Base-by-base conservation (phyloP, 2,329 filamentous ascomycete genomes). In the Knufia fluminis region DNA sequence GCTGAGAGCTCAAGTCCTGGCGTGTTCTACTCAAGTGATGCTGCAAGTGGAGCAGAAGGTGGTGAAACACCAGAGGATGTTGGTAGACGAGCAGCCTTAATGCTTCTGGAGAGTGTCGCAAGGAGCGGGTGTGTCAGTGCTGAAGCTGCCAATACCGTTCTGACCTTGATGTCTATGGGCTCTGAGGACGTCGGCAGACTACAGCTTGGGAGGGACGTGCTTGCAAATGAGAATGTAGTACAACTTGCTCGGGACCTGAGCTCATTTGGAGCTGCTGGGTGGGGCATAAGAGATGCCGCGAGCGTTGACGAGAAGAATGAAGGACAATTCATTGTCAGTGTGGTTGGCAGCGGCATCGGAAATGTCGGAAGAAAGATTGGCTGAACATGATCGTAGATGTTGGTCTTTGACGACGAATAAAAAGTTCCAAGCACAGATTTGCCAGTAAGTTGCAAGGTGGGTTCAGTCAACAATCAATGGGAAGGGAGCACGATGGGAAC, bases 151-250 rank as follows among this genome's bases (percentile, higher is more conserved):
- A 74, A 79, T 2, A 91, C 84, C 0, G 76, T 95, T 56, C 67
- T 98, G 47, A 86, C 83, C 16, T 73, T 98, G 54, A 98, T 98
- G 92, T 88, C 90, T 28, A 97, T 98, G 92, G 92, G 92, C 0
- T 87, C 85, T 1, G 92, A 97, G 64, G 92, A 98, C 66, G 89
- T 98, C 12, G 92, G 92, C 3, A 78, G 92, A 52, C 66, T 98
- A 57, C 79, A 86, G 54, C 64, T 98, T 51, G 88, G 90, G 26
- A 82, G 80, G 59, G 85, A 91, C 41, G 80, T 96, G 0, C 68
- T 97, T 40, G 90, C 82, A 0, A 85, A 82, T 2, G 87, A 95
- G 63, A 83, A 87, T 52, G 73, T 88, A 47, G 77, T 98, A 50
- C 80, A 81, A 44, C 70, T 96, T 48, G 90, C 86, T 9, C 77